Evolutionary conservation across 1,284 basidiomycete species (phyloP).

Genomic region (Amylostereum areolatum): DNA sequence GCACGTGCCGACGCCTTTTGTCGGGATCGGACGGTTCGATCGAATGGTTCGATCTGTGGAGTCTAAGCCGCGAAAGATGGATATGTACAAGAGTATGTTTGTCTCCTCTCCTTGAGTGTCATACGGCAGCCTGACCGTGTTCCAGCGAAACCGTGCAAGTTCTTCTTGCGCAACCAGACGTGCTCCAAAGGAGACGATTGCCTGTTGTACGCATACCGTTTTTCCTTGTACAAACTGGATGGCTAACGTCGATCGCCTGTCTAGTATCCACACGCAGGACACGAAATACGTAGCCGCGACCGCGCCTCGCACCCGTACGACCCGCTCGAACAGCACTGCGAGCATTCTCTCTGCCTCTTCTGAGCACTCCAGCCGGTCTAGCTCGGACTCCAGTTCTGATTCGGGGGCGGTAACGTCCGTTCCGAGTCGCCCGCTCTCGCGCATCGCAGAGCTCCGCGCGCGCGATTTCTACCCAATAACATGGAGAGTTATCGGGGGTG

Average conservation of each 20-base stretch:
- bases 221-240: not conserved
- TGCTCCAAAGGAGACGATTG: constrained; percentile 60
- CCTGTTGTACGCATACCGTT: constrained; percentile 50
- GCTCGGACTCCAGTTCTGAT: not conserved
- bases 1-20: not conserved
- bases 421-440: constrained; percentile 23
- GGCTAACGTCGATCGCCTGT: not conserved
- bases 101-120: constrained; percentile 1
- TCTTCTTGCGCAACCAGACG: constrained; percentile 37
- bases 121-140: constrained; percentile 2
- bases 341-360: not conserved
- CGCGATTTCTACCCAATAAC: constrained; percentile 42
- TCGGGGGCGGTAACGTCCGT: constrained; percentile 14
- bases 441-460: constrained; percentile 29
- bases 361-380: not conserved
- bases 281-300: not conserved
- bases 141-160: constrained; percentile 63
- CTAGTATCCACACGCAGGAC: not conserved
- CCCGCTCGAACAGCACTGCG: not conserved
- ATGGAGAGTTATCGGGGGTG: constrained; percentile 44
- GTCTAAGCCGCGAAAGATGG: constrained; percentile 14
- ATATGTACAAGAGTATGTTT: constrained; percentile 28
- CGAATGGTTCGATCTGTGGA: not conserved
- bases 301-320: not conserved
- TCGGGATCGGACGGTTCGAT: not conserved